Evolutionary conservation across 2,329 filamentous ascomycete genomes (phyloP), one percentile per base, ranked within the genome.

Genomic region (Fusarium graminum): DNA sequence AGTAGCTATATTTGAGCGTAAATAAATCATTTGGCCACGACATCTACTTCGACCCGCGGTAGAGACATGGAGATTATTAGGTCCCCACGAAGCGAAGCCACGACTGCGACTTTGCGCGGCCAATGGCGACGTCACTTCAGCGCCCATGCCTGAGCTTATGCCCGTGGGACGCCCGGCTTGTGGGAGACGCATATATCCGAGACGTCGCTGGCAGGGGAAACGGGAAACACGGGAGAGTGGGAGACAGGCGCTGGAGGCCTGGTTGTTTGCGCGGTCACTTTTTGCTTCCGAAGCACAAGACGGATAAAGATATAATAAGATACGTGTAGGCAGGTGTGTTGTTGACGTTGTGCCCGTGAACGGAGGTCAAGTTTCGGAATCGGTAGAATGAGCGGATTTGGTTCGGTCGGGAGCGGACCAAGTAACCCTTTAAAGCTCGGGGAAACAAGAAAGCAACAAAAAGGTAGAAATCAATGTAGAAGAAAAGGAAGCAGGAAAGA

Each of bases 161-260:
- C 69, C 73, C 68, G 67, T 67, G 62, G 73, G 72, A 69, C 71
- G 74, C 69, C 68, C 72, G 61, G 73, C 72, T 73, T 64, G 66
- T 59, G 73, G 75, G 65, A 70, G 60, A 74, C 72, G 72, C 75
- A 81, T 76, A 59, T 69, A 70, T 67, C 53, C 67, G 61, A 60
- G 52, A 61, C 56, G 60, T 46, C 49, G 63, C 44, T 49, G 45
- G 60, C 61, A 56, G 63, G 59, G 28, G 22, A 22, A 22, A 22
- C 22, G n/a, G 63, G 52, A 49, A 50, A 42, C 41, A 47, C 56
- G 52, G 63, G 58, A 68, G 65, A 50, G 65, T 57, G 65, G 65
- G 65, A 68, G 64, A 25, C 14, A 17, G 29, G 4, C 40, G 42
- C 40, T 40, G 56, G 16, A 25, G 50, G 62, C 26, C 36, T 19